These are phyloP conservation scores for Backusella psychrophila DNA, from an alignment of 192 early-diverging fungal species.

Conservation along the genomic window DNA sequence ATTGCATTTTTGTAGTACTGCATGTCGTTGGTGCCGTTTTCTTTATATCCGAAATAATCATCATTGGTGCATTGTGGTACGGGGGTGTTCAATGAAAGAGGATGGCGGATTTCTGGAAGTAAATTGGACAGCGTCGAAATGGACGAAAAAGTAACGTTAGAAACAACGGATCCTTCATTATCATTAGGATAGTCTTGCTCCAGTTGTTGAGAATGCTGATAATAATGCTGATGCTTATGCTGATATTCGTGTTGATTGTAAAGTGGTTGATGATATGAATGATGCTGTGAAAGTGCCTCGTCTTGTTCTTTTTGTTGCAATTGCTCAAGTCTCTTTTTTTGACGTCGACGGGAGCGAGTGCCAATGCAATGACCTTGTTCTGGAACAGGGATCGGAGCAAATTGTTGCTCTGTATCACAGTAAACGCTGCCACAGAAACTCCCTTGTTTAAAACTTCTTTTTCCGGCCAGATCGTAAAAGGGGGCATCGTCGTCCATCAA, in stretches of 20 bases:
- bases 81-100: neutral
- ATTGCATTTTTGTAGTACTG: conserved; percentile 4
- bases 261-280: neutral
- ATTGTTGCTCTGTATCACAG: neutral
- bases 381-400: neutral
- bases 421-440: conserved; percentile 13
- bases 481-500: neutral
- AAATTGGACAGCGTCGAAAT: neutral
- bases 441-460: conserved; percentile 3
- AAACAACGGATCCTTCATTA: neutral
- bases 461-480: conserved; percentile 7
- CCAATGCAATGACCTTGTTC: neutral
- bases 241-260: neutral
- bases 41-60: neutral
- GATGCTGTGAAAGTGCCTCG: neutral
- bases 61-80: neutral
- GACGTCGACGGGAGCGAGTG: conserved; percentile 3
- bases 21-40: neutral
- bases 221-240: neutral
- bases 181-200: neutral
- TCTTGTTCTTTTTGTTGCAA: neutral
- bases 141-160: neutral
- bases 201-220: neutral
- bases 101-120: neutral
- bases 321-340: neutral